Evolutionary conservation across 257 asterid genomes (phyloP), one percentile per base, ranked within the genome.

Genomic region (Penstemon eatonii): DNA sequence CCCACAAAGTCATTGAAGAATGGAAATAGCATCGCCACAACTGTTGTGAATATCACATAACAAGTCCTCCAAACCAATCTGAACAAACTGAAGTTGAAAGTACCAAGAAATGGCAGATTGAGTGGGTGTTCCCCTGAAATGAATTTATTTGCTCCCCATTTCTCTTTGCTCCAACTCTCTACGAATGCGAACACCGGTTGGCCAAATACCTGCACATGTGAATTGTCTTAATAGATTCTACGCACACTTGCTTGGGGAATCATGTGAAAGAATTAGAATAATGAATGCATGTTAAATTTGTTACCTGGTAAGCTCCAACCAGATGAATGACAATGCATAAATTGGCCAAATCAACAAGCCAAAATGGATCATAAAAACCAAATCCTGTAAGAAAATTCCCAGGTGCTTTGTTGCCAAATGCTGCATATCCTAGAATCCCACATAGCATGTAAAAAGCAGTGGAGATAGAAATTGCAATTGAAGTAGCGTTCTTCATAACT

Each of bases 341-440:
- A 5, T 90, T 87, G 41, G 91, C 95, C 0, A 83, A 13, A 40
- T 70, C 85, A 3, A 90, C 76, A 4, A 90, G 82, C 96, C 95
- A 90, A 42, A 76, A 84, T 0, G 96, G 93, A 9, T 90, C 95
- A 6, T 69, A 87, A 80, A 90, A 90, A n/a, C 91, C 95, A 44
- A 82, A 88, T 1, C 93, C 95, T 10, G 93, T 87, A 39, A 90
- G 74, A 45, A 90, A 83, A 71, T 90, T 90, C 25, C 96, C 96
- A 7, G 93, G 93, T 7, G 95, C 91, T 4, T 82, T 52, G 76
- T 82, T 73, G 39, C 96, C 96, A 19, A 90, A 87, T 12, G 96
- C 95, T 33, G 86, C 84, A 56, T 90, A 90, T 4, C 96, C 96
- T 5, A 83, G 2, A 5, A 81, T 49, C 36, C 95, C 95, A 61